Evolutionary conservation across 495 filamentous ascomycete species (phyloP), one percentile per base, ranked within the genome.

Genomic region (Ascobolus immersus): DNA sequence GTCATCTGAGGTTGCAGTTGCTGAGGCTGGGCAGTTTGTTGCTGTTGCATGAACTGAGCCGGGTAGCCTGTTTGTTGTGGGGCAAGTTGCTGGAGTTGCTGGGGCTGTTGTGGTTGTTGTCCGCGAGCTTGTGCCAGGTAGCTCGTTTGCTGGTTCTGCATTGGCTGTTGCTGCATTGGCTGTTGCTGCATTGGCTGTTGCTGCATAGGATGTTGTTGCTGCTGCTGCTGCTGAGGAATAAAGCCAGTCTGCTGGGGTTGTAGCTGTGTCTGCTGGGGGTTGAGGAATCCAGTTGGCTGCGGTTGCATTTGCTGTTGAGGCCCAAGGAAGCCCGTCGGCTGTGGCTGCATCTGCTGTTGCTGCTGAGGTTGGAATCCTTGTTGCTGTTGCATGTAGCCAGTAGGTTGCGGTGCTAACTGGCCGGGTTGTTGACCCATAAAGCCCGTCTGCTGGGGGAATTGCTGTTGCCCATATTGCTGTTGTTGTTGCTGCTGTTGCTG

Each of bases 321-420:
- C n/a, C 56, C 52, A 32, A 64, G 65, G 40, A 74, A 77, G 5
- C 75, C 73, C 10, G 72, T 81, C n/a, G 71, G 75, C 45, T 76
- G 70, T 9, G 69, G 40, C 36, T 42, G 9, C 45, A 38, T 8
- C 23, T 2, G 13, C 24, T 33, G 41, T 15, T 49, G 41, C 32
- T 41, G 38, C 21, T 47, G 44, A 17, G 35, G 47, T 17, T 38
- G 38, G 14, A 40, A 40, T 29, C 44, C 41, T 20, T 49, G 45
- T 12, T 39, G 44, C 9, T 35, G 35, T 12, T 44, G 45, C 17
- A 45, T n/a, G n/a, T n/a, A n/a, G n/a, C n/a, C n/a, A n/a, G n/a
- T n/a, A n/a, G n/a, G 46, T 29, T 41, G 41, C 22, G 47, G 45
- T 25, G 39, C 46, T n/a, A 35, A 35, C 19, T 47, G 45, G 32